phyloP scores from a whole-genome alignment of 2,329 filamentous ascomycete genomes.

The Colletotrichum neosansevieriae region DNA sequence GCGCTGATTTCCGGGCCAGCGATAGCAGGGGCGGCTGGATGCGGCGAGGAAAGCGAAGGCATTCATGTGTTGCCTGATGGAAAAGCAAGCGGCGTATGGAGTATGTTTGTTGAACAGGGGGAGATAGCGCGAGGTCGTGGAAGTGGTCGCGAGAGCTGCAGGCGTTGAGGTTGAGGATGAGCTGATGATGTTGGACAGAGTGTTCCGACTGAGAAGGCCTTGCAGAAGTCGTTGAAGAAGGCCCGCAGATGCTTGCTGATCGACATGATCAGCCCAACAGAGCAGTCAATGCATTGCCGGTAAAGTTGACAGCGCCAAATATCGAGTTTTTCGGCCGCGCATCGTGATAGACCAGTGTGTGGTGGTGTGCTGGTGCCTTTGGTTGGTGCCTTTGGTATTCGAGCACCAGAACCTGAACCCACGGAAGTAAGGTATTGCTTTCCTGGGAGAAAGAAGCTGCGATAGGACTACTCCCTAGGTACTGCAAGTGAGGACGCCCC shows the following conservation, averaged over 20 bases:
- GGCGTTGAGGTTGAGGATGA: not conserved
- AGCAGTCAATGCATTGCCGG: not conserved
- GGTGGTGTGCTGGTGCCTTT: no score
- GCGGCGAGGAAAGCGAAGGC: constrained; percentile 11
- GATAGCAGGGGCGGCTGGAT: constrained; percentile 18
- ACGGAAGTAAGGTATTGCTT: no score
- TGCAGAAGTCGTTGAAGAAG: no score
- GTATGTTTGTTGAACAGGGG: not conserved
- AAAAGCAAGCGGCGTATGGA: constrained; percentile 22
- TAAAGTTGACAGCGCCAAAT: not conserved
- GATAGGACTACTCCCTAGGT: not conserved
- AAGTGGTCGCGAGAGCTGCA: constrained; percentile 7
- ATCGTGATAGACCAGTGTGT: not conserved
- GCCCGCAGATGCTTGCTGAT: no score
- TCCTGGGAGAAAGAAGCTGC: no score
- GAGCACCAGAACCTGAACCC: no score
- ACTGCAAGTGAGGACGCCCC: not conserved
- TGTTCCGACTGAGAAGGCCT: no score
- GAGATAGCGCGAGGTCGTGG: not conserved
- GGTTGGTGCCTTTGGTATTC: no score
- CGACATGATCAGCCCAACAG: no score
- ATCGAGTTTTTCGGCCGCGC: not conserved
- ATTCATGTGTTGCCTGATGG: not conserved
- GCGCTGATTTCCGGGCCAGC: constrained; percentile 3
- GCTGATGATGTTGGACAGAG: not conserved